Conservation (phyloP, 768 basidiomycete species). For the Xerocomellus intermedius region DNA sequence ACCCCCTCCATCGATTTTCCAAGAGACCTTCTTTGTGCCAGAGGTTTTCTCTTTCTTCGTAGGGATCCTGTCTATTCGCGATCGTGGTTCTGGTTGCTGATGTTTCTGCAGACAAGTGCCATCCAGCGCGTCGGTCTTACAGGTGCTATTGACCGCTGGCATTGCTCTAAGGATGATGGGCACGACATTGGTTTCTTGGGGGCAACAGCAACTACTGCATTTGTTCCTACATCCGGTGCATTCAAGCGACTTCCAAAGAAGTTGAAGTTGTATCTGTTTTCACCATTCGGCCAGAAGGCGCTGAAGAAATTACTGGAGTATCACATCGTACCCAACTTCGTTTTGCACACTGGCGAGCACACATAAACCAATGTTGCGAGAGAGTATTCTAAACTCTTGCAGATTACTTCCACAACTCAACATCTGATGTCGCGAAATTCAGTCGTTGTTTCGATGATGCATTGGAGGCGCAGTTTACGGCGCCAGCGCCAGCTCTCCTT, state of each 20-base stretch:
- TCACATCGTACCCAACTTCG: constrained; percentile 7
- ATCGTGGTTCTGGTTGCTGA: not conserved
- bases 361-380: not conserved
- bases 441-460: not conserved
- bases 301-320: constrained; percentile 14
- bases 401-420: constrained; percentile 15
- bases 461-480: not conserved
- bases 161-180: not conserved
- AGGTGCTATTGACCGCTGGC: constrained; percentile 6
- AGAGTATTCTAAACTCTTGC: not conserved
- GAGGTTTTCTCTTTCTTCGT: constrained; percentile 15
- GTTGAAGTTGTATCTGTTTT: constrained; percentile 9
- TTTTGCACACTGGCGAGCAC: constrained; percentile 11
- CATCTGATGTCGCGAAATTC: not conserved
- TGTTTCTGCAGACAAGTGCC: constrained; percentile 8
- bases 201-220: constrained; percentile 4
- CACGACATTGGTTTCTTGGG: not conserved
- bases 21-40: constrained; percentile 9
- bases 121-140: constrained; percentile 12
- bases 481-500: not conserved
- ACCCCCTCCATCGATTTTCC: constrained; percentile 13
- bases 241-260: constrained; percentile 10
- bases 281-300: constrained; percentile 12
- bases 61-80: not conserved
- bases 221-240: constrained; percentile 6